phyloP scores from a whole-genome alignment of 768 basidiomycete species.

The Baorangia bicolor region DNA sequence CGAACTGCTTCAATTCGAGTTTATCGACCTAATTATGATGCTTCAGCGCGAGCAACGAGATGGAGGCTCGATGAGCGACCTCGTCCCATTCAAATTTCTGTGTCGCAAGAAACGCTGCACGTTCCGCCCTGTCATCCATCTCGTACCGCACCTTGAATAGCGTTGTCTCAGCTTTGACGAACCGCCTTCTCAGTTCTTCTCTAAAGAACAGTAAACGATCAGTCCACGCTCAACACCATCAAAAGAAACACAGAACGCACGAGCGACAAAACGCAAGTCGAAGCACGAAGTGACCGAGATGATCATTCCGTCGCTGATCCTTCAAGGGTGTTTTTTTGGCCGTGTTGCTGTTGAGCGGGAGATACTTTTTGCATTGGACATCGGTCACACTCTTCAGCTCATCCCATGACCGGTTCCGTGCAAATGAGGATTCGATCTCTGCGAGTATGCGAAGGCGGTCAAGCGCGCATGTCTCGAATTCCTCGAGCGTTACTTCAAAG shows the following conservation, averaged over 20 bases:
- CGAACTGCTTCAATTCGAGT: slow-evolving; percentile 52
- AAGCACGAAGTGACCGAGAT: slow-evolving; percentile 91
- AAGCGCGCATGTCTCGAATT: slow-evolving; percentile 90
- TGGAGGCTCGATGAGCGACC: slow-evolving; percentile 37
- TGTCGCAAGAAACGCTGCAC: slow-evolving; percentile 54
- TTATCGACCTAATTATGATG: slow-evolving; percentile 47
- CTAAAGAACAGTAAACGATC: slow-evolving; percentile 39
- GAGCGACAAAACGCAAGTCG: slow-evolving; percentile 94
- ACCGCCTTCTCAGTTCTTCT: slow-evolving; percentile 85
- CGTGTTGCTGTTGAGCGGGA: slow-evolving; percentile 65
- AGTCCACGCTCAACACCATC: background rate
- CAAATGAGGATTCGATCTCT: slow-evolving; percentile 87
- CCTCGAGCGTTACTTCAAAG: slow-evolving; percentile 89
- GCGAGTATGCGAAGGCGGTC: slow-evolving; percentile 84
- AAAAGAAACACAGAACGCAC: slow-evolving; percentile 49
- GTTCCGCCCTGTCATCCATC: slow-evolving; percentile 53
- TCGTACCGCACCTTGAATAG: slow-evolving; percentile 86
- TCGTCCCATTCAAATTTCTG: slow-evolving; percentile 62
- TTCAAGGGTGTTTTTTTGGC: slow-evolving; percentile 49
- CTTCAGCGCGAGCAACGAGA: slow-evolving; percentile 1
- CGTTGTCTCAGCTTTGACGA: slow-evolving; percentile 84
- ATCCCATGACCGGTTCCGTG: slow-evolving; percentile 78
- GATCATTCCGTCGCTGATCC: slow-evolving; percentile 74
- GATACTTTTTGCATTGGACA: slow-evolving; percentile 68
- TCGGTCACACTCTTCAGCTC: slow-evolving; percentile 68